These are phyloP conservation scores for Xylaria arbuscula DNA, from an alignment of 2,329 filamentous ascomycete genomes.

Conservation along the genomic window DNA sequence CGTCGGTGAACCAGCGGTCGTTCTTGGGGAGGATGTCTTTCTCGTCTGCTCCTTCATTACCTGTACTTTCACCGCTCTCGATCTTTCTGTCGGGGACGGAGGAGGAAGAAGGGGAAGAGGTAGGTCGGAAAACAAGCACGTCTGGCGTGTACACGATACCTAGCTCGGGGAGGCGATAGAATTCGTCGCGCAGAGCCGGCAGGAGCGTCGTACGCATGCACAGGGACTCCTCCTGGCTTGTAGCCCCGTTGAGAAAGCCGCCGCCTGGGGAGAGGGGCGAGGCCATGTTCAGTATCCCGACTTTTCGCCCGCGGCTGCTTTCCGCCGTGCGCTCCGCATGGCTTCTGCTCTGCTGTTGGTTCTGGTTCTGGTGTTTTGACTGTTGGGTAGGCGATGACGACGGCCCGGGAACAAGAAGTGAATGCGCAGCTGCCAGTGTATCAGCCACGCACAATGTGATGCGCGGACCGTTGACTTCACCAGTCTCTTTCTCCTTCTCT, in stretches of 20 bases:
- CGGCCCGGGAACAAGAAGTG: slow-evolving; percentile 43
- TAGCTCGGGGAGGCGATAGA: slow-evolving; percentile 69
- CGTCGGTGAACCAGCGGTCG: slow-evolving; percentile 69
- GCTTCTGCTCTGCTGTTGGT: background rate
- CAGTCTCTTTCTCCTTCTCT: background rate
- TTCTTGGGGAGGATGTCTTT: slow-evolving; percentile 54
- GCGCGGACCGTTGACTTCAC: slow-evolving; percentile 41
- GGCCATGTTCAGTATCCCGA: slow-evolving; percentile 72
- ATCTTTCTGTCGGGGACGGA: slow-evolving; percentile 44
- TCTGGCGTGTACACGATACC: slow-evolving; percentile 68
- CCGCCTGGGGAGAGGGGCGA: slow-evolving; percentile 70
- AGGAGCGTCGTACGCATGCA: slow-evolving; percentile 70
- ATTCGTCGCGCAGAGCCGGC: slow-evolving; percentile 66
- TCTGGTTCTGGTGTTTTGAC: slow-evolving; percentile 4
- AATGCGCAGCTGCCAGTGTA: slow-evolving; percentile 63
- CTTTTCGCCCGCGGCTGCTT: slow-evolving; percentile 43
- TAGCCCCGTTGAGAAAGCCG: slow-evolving; percentile 69
- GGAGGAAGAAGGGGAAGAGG: background rate
- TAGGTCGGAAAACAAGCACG: slow-evolving; percentile 66
- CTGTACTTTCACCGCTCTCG: background rate
- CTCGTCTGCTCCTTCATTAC: slow-evolving; percentile 38
- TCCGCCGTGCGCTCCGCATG: background rate
- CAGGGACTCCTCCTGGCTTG: slow-evolving; percentile 70
- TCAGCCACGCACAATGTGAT: slow-evolving; percentile 63
- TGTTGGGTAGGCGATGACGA: background rate